phyloP scores from a whole-genome alignment of 129 eudicot genomes.

The Sambucus nigra region DNA sequence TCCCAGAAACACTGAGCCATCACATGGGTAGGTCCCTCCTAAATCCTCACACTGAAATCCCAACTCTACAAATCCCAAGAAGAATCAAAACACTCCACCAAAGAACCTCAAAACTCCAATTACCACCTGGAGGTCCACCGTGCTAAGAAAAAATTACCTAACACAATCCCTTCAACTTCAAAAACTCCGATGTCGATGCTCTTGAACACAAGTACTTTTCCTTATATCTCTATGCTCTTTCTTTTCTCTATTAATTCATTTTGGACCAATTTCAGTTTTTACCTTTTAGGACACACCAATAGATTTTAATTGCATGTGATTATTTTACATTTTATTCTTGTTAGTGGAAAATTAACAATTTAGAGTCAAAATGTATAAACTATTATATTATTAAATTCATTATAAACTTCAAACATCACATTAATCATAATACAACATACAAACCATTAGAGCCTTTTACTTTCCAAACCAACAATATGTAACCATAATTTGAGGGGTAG shows the following conservation, averaged over 20 bases:
- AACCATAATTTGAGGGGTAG: too few relatives aligned
- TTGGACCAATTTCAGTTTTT: slow-evolving; percentile 8
- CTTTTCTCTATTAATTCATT: background rate
- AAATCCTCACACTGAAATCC: slow-evolving; percentile 79
- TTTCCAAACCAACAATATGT: too few relatives aligned
- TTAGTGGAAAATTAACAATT: too few relatives aligned
- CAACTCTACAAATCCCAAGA: slow-evolving; percentile 87
- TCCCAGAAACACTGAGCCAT: slow-evolving; percentile 83
- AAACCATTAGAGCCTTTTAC: too few relatives aligned
- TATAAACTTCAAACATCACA: too few relatives aligned
- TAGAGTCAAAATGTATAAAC: too few relatives aligned
- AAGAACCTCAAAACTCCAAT: slow-evolving; percentile 20
- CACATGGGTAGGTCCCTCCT: slow-evolving; percentile 77
- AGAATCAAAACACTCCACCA: slow-evolving; percentile 44
- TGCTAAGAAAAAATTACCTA: slow-evolving; percentile 55
- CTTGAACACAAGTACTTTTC: slow-evolving; percentile 52
- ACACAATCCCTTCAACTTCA: slow-evolving; percentile 38
- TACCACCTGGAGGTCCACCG: slow-evolving; percentile 68
- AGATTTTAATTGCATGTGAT: too few relatives aligned
- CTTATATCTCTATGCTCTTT: too few relatives aligned
- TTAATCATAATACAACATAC: too few relatives aligned
- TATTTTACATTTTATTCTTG: too few relatives aligned
- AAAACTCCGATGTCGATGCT: slow-evolving; percentile 71
- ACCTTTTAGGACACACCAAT: too few relatives aligned
- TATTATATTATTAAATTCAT: too few relatives aligned